Conservation (phyloP, 2,329 filamentous ascomycete species). For the Pestalotiopsis sp. region DNA sequence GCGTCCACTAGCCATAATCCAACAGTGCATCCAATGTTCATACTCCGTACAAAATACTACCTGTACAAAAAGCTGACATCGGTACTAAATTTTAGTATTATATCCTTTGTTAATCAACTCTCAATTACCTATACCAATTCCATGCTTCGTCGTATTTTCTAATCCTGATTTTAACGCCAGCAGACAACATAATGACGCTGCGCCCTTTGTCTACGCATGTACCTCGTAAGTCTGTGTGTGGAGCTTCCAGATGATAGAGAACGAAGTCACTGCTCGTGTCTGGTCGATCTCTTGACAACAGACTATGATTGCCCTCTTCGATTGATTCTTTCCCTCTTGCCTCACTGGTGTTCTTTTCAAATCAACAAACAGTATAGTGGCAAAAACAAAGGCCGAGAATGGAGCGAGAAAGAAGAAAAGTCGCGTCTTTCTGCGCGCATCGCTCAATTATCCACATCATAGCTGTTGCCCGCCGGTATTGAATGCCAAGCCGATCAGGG, state of each 20-base stretch:
- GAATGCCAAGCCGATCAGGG: neutral
- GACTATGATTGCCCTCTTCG: neutral
- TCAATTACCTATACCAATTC: too few species aligned
- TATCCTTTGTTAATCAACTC: too few species aligned
- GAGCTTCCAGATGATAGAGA: neutral
- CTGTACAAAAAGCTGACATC: too few species aligned
- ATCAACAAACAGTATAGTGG: neutral
- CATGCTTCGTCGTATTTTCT: too few species aligned
- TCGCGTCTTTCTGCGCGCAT: neutral
- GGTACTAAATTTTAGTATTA: too few species aligned
- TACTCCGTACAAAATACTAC: neutral
- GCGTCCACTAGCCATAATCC: neutral
- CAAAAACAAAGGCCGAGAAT: neutral
- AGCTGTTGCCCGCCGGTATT: neutral
- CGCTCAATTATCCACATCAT: neutral
- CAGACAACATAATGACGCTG: too few species aligned
- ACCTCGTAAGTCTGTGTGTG: neutral
- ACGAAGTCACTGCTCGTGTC: neutral
- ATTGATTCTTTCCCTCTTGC: neutral
- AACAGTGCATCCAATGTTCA: neutral
- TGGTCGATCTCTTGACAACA: neutral
- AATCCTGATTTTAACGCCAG: too few species aligned
- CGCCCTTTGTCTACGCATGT: neutral
- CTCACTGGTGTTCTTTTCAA: neutral
- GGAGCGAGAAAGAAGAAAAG: neutral